Percentiles rank a stretch among this genome's conserved stretches.
Evolutionary conservation across 495 filamentous ascomycete species (phyloP).

Genomic region (Emericellopsis terricola): DNA sequence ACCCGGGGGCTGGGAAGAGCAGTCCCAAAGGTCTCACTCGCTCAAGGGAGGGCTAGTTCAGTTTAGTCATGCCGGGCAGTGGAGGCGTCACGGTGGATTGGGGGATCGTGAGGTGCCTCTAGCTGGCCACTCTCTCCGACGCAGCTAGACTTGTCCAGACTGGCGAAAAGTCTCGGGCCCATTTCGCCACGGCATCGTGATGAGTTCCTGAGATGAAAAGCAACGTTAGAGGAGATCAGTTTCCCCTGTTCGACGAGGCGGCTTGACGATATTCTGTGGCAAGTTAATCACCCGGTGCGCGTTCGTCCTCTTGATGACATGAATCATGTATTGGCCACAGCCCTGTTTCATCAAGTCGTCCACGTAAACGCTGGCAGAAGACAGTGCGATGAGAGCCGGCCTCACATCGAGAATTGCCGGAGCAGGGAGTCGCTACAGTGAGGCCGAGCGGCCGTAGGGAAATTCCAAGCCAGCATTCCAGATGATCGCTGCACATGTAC

Average conservation of each 20-base stretch:
- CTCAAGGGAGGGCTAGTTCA: background rate
- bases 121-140: background rate
- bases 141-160: background rate
- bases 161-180: background rate
- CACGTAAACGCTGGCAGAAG: no score
- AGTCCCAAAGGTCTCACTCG: background rate
- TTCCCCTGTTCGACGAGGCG: no score
- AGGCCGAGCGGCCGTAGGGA: no score
- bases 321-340: background rate
- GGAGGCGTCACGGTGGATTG: background rate
- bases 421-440: no score
- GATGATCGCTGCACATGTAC: no score
- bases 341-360: background rate
- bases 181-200: background rate
- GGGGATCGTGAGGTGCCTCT: background rate
- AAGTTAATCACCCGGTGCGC: background rate
- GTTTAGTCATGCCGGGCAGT: background rate
- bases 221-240: background rate
- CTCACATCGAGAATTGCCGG: no score
- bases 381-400: no score
- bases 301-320: background rate
- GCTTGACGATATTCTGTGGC: no score
- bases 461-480: no score
- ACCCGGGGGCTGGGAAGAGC: background rate
- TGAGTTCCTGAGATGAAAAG: background rate